phyloP scores from a whole-genome alignment of 73 alveolate species.

The Paramecium biaurelia region DNA sequence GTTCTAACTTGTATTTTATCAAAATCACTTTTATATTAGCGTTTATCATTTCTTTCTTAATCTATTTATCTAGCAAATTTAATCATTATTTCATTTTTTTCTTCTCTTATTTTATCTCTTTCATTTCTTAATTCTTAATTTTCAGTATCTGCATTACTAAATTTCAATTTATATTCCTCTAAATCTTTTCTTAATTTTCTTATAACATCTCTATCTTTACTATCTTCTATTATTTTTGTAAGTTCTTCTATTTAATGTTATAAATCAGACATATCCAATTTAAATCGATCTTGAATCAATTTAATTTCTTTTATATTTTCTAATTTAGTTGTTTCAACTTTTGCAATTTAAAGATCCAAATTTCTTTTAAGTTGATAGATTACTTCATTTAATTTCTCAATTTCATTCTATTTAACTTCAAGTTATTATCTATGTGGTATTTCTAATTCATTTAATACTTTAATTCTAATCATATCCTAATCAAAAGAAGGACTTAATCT shows the following conservation, averaged over 20 bases:
- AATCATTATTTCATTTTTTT: conserved; percentile 50
- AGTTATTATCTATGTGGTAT: conserved; percentile 54
- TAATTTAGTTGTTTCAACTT: not conserved
- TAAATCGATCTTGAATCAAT: conserved; percentile 11
- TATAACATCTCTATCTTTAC: conserved; percentile 46
- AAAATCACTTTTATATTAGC: conserved; percentile 37
- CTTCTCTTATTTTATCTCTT: conserved; percentile 61
- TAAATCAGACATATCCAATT: not conserved
- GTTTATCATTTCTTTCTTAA: conserved; percentile 53
- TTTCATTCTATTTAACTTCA: conserved; percentile 37
- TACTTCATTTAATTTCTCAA: conserved; percentile 34
- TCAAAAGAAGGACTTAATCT: conserved; percentile 46
- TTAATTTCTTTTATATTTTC: conserved; percentile 36
- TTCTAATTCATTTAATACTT: conserved; percentile 54
- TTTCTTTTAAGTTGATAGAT: conserved; percentile 32
- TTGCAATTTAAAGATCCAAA: not conserved
- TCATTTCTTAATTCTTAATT: conserved; percentile 56
- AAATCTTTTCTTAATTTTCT: conserved; percentile 50
- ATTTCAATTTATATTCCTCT: conserved; percentile 51
- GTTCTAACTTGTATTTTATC: conserved; percentile 48
- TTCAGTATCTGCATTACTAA: not conserved
- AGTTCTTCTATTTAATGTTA: conserved; percentile 39
- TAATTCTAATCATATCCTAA: conserved; percentile 59
- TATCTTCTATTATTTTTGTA: conserved; percentile 15
- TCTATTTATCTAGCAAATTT: conserved; percentile 38